These are phyloP conservation scores for Nicotiana undulata DNA, from an alignment of 257 asterid genomes.

Conservation along the genomic window DNA sequence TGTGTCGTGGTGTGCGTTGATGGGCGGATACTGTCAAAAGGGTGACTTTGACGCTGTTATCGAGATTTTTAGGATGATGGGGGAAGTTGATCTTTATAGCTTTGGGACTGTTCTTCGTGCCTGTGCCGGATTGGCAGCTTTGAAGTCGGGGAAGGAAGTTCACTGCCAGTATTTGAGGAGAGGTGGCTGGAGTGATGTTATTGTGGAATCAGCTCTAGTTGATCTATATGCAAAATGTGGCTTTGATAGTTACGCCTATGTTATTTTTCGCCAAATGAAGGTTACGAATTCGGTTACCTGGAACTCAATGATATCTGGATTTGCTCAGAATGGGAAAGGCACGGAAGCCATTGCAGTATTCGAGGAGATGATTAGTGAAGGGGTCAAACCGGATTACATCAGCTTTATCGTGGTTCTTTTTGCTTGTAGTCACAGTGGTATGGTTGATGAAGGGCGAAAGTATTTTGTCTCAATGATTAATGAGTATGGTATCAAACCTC, in stretches of 20 bases:
- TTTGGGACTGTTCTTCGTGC: conserved; percentile 80
- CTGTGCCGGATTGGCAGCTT: conserved; percentile 75
- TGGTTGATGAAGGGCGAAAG: conserved; percentile 49
- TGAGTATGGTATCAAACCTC: conserved; percentile 41
- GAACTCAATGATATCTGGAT: conserved; percentile 90
- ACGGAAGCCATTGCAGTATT: conserved; percentile 54
- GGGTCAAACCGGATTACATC: conserved; percentile 52
- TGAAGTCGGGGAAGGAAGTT: conserved; percentile 66
- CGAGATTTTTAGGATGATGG: conserved; percentile 48
- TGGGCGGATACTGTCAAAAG: conserved; percentile 73
- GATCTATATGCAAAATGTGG: conserved; percentile 93
- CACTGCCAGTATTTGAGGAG: conserved; percentile 86
- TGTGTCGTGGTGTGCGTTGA: conserved; percentile 84
- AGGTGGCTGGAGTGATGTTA: conserved; percentile 74
- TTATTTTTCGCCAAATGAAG: conserved; percentile 53
- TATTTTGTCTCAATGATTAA: conserved; percentile 45
- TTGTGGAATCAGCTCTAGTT: conserved; percentile 87
- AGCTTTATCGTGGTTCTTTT: conserved; percentile 68
- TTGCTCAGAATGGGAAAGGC: conserved; percentile 88
- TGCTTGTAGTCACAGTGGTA: conserved; percentile 87
- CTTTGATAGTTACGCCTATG: conserved; percentile 48
- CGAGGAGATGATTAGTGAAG: conserved; percentile 44
- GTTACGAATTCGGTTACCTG: conserved; percentile 67
- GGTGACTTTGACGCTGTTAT: conserved; percentile 51
- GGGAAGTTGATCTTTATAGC: conserved; percentile 49